Evolutionary conservation across 129 eudicot genomes (phyloP).

Genomic region (Lactuca sativa): DNA sequence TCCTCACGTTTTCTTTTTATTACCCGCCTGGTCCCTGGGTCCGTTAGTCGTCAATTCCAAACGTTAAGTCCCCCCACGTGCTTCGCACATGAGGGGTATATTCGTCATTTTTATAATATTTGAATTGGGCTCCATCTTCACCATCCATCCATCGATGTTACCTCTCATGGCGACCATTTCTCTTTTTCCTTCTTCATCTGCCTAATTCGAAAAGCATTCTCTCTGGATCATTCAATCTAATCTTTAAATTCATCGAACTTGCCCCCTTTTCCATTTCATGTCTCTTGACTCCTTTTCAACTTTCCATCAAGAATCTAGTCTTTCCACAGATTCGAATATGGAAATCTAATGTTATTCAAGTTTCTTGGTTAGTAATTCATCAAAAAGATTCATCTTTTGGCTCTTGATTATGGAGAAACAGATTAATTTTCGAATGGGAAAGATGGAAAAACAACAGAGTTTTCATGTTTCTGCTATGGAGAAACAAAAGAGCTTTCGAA

Average conservation of each 20-base stretch:
- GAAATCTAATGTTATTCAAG: slow-evolving; percentile 13
- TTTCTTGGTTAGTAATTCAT: neutral
- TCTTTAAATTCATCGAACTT: slow-evolving; percentile 8
- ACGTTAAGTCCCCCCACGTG: too few species aligned
- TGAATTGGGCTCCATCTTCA: slow-evolving; percentile 22
- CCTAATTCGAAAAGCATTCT: slow-evolving; percentile 23
- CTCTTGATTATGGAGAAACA: slow-evolving; percentile 66
- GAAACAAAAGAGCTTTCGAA: slow-evolving; percentile 62
- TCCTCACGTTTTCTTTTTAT: too few species aligned
- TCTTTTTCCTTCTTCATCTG: slow-evolving; percentile 14
- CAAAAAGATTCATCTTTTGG: slow-evolving; percentile 8
- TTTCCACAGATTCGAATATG: neutral
- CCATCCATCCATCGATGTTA: slow-evolving; percentile 4
- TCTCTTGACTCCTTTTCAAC: slow-evolving; percentile 8
- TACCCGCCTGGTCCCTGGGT: too few species aligned
- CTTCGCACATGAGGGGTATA: too few species aligned
- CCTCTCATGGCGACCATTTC: slow-evolving; percentile 35
- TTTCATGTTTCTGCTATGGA: slow-evolving; percentile 59
- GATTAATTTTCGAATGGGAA: slow-evolving; percentile 44
- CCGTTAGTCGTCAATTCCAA: too few species aligned
- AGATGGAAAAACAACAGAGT: slow-evolving; percentile 67
- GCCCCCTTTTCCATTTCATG: neutral
- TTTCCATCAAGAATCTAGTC: slow-evolving; percentile 7
- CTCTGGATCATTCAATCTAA: slow-evolving; percentile 10
- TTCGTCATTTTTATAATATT: neutral